phyloP scores from a whole-genome alignment of 108 stramenopile species.

The Cyclotella sp. region DNA sequence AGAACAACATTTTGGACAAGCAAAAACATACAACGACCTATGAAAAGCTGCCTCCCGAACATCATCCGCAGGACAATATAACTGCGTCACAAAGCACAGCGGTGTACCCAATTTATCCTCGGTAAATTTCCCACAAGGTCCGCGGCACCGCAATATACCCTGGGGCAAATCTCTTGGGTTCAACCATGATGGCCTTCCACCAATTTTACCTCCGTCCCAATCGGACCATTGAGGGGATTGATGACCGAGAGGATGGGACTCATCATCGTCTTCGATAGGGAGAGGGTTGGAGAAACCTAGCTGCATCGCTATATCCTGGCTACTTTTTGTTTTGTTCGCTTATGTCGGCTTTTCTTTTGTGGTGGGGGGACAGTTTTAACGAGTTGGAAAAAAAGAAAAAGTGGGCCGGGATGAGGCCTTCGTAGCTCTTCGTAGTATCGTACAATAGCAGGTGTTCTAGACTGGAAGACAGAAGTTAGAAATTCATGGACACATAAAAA shows the following conservation, averaged over 20 bases:
- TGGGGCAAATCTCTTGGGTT: constrained; percentile 75
- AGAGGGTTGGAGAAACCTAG: neutral
- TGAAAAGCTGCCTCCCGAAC: constrained; percentile 72
- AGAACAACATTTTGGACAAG: constrained; percentile 69
- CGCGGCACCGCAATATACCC: constrained; percentile 42
- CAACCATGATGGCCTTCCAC: constrained; percentile 78
- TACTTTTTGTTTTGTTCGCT: no score
- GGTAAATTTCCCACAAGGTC: constrained; percentile 12
- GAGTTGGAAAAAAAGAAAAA: no score
- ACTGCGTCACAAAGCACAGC: constrained; percentile 68
- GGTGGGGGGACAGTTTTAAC: no score
- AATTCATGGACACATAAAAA: no score
- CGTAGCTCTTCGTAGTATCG: no score
- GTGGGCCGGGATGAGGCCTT: no score
- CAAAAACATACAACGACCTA: constrained; percentile 84
- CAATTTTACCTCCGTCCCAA: constrained; percentile 89
- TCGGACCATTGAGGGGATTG: constrained; percentile 61
- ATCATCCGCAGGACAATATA: constrained; percentile 81
- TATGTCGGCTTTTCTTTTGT: no score
- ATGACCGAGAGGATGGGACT: constrained; percentile 43
- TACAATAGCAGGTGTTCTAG: no score
- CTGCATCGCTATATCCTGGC: neutral
- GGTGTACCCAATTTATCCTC: constrained; percentile 25
- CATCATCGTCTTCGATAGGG: neutral
- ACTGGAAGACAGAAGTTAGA: no score